Conservation (phyloP, 768 basidiomycete genomes). For the Lactifluus piperatus region DNA sequence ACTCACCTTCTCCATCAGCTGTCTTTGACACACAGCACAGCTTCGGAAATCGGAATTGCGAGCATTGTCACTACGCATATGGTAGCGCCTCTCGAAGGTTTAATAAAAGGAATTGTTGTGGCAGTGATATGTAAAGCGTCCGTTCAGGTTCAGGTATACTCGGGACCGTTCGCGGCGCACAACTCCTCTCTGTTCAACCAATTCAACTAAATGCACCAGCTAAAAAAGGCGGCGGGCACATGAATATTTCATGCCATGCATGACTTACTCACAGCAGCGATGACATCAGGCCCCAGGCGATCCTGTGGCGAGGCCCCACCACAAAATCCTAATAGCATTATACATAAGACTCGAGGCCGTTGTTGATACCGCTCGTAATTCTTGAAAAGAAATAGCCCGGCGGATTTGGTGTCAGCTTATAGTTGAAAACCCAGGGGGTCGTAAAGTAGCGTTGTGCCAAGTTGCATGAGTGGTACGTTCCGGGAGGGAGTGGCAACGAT, state of each 20-base stretch:
- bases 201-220: not conserved
- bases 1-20: not conserved
- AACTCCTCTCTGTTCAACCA: not conserved
- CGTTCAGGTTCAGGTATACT: not conserved
- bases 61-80: not conserved
- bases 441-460: not conserved
- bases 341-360: not conserved
- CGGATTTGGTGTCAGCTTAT: not conserved
- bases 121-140: not conserved
- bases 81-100: not conserved
- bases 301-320: constrained; percentile 4
- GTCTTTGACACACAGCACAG: not conserved
- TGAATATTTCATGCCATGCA: not conserved
- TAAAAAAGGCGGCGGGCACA: not conserved
- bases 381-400: constrained; percentile 4
- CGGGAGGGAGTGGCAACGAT: not conserved
- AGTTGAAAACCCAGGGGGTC: not conserved
- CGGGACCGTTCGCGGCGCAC: not conserved
- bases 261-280: not conserved
- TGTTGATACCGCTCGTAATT: not conserved
- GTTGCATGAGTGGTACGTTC: not conserved
- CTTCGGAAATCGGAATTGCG: not conserved
- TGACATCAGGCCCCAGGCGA: constrained; percentile 5
- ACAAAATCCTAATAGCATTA: constrained; percentile 5
- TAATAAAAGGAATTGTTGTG: not conserved